Percentiles rank a stretch among this genome's conserved stretches.
Conservation (phyloP, 2,329 filamentous ascomycete species). For the Paecilomyces sp. region DNA sequence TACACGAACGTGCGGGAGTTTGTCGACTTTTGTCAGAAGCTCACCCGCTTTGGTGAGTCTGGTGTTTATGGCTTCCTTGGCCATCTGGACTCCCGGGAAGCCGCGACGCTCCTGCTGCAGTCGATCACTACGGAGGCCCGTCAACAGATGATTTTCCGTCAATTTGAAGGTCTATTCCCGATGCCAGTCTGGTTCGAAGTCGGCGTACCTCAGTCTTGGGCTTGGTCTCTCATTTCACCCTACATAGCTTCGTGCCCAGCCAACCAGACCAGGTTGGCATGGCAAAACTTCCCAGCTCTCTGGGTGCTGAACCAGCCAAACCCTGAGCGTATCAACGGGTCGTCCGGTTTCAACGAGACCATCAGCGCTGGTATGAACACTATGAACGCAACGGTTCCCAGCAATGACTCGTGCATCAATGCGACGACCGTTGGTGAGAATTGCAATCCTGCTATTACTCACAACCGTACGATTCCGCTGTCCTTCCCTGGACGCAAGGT, state of each 20-base stretch:
- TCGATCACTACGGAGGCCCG: slow-evolving; percentile 72
- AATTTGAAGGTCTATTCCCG: slow-evolving; percentile 71
- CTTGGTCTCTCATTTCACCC: slow-evolving; percentile 73
- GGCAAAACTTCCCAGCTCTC: slow-evolving; percentile 77
- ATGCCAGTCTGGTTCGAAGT: slow-evolving; percentile 79
- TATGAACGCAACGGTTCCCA: slow-evolving; percentile 29
- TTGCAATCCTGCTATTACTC: slow-evolving; percentile 58
- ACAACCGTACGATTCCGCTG: slow-evolving; percentile 64
- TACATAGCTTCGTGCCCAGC: slow-evolving; percentile 71
- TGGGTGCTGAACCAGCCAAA: slow-evolving; percentile 71
- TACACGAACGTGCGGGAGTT: slow-evolving; percentile 67
- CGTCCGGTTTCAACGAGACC: slow-evolving; percentile 57
- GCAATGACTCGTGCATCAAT: slow-evolving; percentile 51
- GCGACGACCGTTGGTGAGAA: slow-evolving; percentile 41
- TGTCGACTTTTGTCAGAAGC: slow-evolving; percentile 76
- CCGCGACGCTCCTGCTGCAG: slow-evolving; percentile 65
- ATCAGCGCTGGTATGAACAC: slow-evolving; percentile 29
- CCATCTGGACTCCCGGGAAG: slow-evolving; percentile 69
- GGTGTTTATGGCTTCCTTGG: slow-evolving; percentile 75
- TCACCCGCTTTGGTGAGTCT: slow-evolving; percentile 74
- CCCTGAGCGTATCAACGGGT: slow-evolving; percentile 58
- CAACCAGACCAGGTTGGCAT: slow-evolving; percentile 66
- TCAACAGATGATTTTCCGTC: slow-evolving; percentile 78
- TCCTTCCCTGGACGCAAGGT: slow-evolving; percentile 68
- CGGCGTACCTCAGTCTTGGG: slow-evolving; percentile 76